Conservation (phyloP, 352 stramenopile species). For the Halophytophthora polymorphica region DNA sequence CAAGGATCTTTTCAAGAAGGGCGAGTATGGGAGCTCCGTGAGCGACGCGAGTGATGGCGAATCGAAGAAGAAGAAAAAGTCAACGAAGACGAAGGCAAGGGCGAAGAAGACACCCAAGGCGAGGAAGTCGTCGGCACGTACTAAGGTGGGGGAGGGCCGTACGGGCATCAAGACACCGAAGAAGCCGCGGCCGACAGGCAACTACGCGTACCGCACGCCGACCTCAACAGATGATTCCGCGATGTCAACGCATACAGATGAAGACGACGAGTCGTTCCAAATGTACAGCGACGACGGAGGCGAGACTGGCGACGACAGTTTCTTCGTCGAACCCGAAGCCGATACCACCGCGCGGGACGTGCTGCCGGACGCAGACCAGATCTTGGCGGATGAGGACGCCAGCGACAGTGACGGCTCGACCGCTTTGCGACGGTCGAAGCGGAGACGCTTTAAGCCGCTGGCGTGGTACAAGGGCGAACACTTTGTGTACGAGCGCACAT, state of each 20-base stretch:
- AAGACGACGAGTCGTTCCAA: slow-evolving; percentile 58
- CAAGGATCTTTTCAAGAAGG: slow-evolving; percentile 54
- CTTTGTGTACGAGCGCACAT: slow-evolving; percentile 80
- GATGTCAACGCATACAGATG: slow-evolving; percentile 48
- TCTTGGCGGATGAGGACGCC: slow-evolving; percentile 22
- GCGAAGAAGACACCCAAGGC: slow-evolving; percentile 19
- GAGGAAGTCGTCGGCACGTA: slow-evolving; percentile 3
- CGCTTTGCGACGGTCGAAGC: slow-evolving; percentile 71
- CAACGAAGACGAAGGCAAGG: slow-evolving; percentile 29
- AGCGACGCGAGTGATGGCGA: slow-evolving; percentile 33
- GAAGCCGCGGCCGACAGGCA: slow-evolving; percentile 33
- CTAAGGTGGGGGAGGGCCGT: not conserved
- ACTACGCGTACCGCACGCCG: slow-evolving; percentile 49
- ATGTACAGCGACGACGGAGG: slow-evolving; percentile 37
- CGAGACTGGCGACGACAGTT: slow-evolving; percentile 56
- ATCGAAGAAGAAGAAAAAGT: slow-evolving; percentile 19
- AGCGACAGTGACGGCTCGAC: slow-evolving; percentile 22
- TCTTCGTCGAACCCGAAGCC: slow-evolving; percentile 34
- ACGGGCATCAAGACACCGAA: slow-evolving; percentile 17
- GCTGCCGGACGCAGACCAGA: slow-evolving; percentile 41
- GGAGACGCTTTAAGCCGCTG: slow-evolving; percentile 78
- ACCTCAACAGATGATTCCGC: slow-evolving; percentile 39
- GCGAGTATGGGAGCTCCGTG: slow-evolving; percentile 19
- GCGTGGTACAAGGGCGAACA: slow-evolving; percentile 88
- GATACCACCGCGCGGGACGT: slow-evolving; percentile 42